Evolutionary conservation across 441 rosid genomes (phyloP), one percentile per base, ranked within the genome.

Genomic region (Adansonia grandidieri): DNA sequence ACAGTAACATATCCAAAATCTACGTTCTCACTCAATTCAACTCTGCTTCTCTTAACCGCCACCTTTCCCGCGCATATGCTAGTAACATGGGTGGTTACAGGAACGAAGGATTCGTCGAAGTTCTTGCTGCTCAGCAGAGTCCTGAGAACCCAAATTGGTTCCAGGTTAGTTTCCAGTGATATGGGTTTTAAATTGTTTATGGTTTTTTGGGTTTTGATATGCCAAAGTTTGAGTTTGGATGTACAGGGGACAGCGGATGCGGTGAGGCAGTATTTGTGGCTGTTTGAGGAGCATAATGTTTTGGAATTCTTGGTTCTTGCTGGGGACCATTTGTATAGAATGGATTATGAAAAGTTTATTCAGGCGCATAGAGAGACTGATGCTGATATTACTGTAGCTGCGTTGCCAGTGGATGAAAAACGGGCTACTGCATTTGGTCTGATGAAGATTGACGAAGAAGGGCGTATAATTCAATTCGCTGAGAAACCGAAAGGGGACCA

Each of bases 111-210:
- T 95, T 95, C 77, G 98, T 95, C 42, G 98, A 95, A 71, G 98
- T 93, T 71, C 98, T 95, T 80, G 98, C 98, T 6, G 98, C 98
- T 72, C 98, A 95, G 86, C 98, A 93, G 85, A 95, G 97, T 78
- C 98, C 98, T 0, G 98, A 95, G 81, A 95, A 95, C 54, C 98
- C 98, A 11, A 95, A 95, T 74, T 95, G 98, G 98, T 93, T 95
- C 69, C 98, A 95, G 97, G 98, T 92, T 70, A 77, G 79, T 4
- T 63, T 4, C 11, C 17, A 17, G 5, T 22, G 9, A 45, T 20
- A 7, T 73, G 17, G 65, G 11, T 22, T 58, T 74, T 9, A 0
- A 42, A 9, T 42, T 74, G 0, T 37, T 42, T 4, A 6, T 54
- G 15, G 2, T 54, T 14, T 24, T 56, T 1, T 42, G 4, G 11